Base-by-base conservation (phyloP, 805 yeast species). In the Schwanniomyces polymorphus region DNA sequence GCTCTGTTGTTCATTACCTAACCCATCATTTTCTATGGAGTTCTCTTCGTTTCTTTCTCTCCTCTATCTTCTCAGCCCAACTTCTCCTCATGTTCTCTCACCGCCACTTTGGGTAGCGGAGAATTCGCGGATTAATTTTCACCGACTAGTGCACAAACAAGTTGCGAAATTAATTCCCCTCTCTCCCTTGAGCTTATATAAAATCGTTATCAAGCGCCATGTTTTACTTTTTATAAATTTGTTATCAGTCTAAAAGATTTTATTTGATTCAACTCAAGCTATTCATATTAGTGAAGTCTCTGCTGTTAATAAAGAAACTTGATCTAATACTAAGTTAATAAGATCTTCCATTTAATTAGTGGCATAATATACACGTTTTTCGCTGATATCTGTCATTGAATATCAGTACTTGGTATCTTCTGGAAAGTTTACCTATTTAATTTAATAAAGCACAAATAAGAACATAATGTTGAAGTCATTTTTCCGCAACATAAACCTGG, bases 381-480 rank as follows among this genome's bases (percentile, higher is more conserved):
- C 35, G 11, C 40, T 38, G 28, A 17, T 35, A 38, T 38, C n/a
- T 18, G 5, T 6, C 4, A 6, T 14, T 18, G 21, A n/a, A 38
- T 23, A 38, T 38, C 27, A n/a, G 27, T 38, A 38, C 18, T 38
- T 23, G 44, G 12, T 5, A 17, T 14, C 35, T 31, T 31, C 35
- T 16, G 35, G 35, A 6, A 31, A 31, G 35, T 16, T 7, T 9
- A 17, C 34, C 35, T 31, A 16, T 6, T 31, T 14, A 21, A 31
- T 31, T 16, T 18, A 31, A 14, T 31, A 14, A 17, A 31, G 14
- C 14, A 7, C n/a, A n/a, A n/a, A n/a, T n/a, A 31, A 17, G 11
- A 8, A 9, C 8, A 29, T 14, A 16, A 48, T 50, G 52, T 26
- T 50, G 21, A 50, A 41, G 38, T 50, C 52, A 27, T 46, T 50